A percentile compares a stretch with the other conserved stretches of the same genome.
phyloP scores from a whole-genome alignment of 2,329 filamentous ascomycete genomes.

The Fusarium nisikadoi region DNA sequence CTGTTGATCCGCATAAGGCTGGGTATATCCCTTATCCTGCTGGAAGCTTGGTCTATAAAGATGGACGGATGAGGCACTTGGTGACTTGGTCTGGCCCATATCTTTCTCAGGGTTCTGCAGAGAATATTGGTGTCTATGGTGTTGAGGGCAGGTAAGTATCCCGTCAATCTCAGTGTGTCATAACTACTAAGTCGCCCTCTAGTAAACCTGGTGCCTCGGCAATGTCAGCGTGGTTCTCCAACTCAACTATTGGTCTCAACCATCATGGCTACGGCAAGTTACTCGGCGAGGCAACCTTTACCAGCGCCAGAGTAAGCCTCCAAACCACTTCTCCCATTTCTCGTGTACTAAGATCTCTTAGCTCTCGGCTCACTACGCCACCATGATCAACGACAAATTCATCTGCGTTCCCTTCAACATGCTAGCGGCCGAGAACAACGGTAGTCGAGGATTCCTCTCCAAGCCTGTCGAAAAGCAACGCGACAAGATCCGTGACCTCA shows the following conservation, averaged over 20 bases:
- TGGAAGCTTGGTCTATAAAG: slow-evolving; percentile 56
- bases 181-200: fast-evolving
- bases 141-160: slow-evolving; percentile 54
- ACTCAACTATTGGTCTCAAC: slow-evolving; percentile 55
- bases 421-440: slow-evolving; percentile 49
- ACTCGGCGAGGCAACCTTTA: slow-evolving; percentile 57
- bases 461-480: slow-evolving; percentile 49
- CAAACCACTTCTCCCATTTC: fast-evolving
- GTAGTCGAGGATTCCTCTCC: slow-evolving; percentile 29
- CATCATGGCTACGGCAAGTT: slow-evolving; percentile 55
- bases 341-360: slow-evolving; percentile 6
- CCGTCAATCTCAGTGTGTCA: fast-evolving
- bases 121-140: slow-evolving; percentile 56
- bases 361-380: slow-evolving; percentile 55
- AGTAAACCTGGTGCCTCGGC: slow-evolving; percentile 59
- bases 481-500: slow-evolving; percentile 51
- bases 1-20: slow-evolving; percentile 60
- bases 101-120: slow-evolving; percentile 52
- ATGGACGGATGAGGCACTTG: slow-evolving; percentile 55
- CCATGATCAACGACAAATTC: slow-evolving; percentile 52
- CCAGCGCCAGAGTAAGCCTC: slow-evolving; percentile 51
- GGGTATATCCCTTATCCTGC: slow-evolving; percentile 60
- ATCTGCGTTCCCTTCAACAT: slow-evolving; percentile 56
- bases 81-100: slow-evolving; percentile 58
- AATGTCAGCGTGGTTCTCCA: slow-evolving; percentile 57